Base-by-base conservation (phyloP, 2,329 filamentous ascomycete species). In the Hypoxylon sp. region DNA sequence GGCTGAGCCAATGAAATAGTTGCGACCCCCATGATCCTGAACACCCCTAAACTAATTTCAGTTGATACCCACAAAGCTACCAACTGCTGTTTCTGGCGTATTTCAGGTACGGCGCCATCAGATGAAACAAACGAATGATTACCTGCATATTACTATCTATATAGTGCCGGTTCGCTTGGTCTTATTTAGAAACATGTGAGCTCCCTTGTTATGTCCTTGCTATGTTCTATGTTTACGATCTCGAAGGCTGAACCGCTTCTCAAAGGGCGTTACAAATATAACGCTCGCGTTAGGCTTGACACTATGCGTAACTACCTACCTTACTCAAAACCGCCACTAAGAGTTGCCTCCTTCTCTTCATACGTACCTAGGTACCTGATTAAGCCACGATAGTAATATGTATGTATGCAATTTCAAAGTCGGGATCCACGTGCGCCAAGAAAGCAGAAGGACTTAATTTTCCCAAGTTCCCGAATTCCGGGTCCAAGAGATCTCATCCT, bases 1-100 rank as follows among this genome's bases (percentile, higher is more conserved):
- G 55, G 58, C 65, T 55, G 22, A 63, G 54, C 68, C 68, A 70
- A 70, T 70, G 44, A 68, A 65, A 65, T 26, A 10, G 31, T 3
- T 26, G 29, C 46, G 3, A 47, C 53, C 48, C 62, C 55, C 48
- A 52, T 57, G 19, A 56, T 65, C 46, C 48, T 46, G 31, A 52
- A 56, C 47, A 9, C 53, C 54, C 52, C 52, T 64, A 65, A 53
- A 37, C 61, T 65, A 65, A 50, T 70, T 68, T 31, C 50, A 63
- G 62, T 54, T 63, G 60, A 63, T 22, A 39, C 37, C 35, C 51
- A 31, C 42, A 44, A 60, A 44, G 47, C 31, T 22, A 44, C 35
- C 33, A 54, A 48, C 50, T 47, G 31, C 47, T 51, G 33, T 47
- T 47, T 65, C 35, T 44, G 54, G 48, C 19, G 17, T 44, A 39